Percentiles rank a stretch among this genome's conserved stretches.
phyloP scores from a whole-genome alignment of 2,329 filamentous ascomycete species.

The Ophiostoma triangulosporum region DNA sequence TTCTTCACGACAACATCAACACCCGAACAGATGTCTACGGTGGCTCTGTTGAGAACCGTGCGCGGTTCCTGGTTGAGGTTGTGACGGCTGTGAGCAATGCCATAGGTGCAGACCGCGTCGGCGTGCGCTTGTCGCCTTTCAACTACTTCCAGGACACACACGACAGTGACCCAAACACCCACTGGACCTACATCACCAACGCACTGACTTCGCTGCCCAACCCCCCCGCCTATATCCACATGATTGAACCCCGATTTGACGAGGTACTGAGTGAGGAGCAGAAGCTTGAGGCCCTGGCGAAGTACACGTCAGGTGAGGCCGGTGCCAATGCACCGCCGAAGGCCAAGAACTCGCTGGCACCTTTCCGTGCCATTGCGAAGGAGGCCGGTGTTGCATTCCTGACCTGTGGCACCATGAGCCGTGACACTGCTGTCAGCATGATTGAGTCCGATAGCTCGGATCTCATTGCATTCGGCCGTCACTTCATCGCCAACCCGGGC shows the following conservation, averaged over 20 bases:
- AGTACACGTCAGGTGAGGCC: slow-evolving; percentile 28
- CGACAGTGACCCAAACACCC: slow-evolving; percentile 42
- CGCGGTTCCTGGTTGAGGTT: slow-evolving; percentile 38
- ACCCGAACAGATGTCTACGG: slow-evolving; percentile 40
- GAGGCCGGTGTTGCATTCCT: slow-evolving; percentile 29
- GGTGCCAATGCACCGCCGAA: not conserved
- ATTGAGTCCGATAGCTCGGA: slow-evolving; percentile 16
- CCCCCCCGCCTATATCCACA: slow-evolving; percentile 39
- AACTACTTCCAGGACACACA: slow-evolving; percentile 43
- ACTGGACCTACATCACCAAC: slow-evolving; percentile 40
- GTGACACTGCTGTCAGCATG: slow-evolving; percentile 17
- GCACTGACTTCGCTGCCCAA: slow-evolving; percentile 31
- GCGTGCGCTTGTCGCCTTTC: slow-evolving; percentile 43
- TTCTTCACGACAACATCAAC: slow-evolving; percentile 40
- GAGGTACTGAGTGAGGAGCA: slow-evolving; percentile 19
- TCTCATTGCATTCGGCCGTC: slow-evolving; percentile 27
- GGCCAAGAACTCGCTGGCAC: slow-evolving; percentile 10
- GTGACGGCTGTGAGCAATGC: slow-evolving; percentile 35
- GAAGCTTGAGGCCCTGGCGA: slow-evolving; percentile 29
- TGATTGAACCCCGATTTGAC: slow-evolving; percentile 19
- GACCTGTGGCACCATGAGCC: slow-evolving; percentile 18
- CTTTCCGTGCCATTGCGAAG: slow-evolving; percentile 25
- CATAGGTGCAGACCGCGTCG: slow-evolving; percentile 34
- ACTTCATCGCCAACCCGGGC: slow-evolving; percentile 32
- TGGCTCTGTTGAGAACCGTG: slow-evolving; percentile 40